Evolutionary conservation across 495 filamentous ascomycete genomes (phyloP).

Genomic region (Neurospora sp.): DNA sequence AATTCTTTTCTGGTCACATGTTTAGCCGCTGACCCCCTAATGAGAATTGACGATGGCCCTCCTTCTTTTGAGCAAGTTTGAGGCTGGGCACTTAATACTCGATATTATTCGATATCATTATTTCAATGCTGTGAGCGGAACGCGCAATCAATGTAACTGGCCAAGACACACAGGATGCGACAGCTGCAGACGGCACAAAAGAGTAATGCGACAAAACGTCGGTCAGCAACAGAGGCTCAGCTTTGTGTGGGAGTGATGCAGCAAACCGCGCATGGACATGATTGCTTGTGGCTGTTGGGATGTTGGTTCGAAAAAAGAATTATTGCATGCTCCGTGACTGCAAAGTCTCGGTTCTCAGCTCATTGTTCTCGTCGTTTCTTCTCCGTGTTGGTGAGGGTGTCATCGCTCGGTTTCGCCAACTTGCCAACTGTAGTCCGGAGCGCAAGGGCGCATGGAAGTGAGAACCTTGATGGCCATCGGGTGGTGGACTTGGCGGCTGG

Average conservation of each 20-base stretch:
- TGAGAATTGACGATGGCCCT: background rate
- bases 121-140: background rate
- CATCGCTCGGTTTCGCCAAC: background rate
- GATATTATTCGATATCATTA: background rate
- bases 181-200: background rate
- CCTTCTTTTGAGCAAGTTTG: background rate
- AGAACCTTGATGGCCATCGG: background rate
- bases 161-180: background rate
- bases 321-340: background rate
- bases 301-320: background rate
- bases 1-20: background rate
- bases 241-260: background rate
- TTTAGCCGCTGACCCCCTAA: background rate
- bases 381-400: constrained; percentile 8
- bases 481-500: background rate
- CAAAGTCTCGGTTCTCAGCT: background rate
- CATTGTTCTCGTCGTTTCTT: background rate
- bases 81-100: background rate
- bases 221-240: background rate
- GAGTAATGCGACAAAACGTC: background rate
- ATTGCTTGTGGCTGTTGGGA: background rate
- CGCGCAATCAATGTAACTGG: background rate
- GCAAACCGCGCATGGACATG: background rate
- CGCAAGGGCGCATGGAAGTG: background rate
- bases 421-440: background rate